phyloP scores from a whole-genome alignment of 805 yeast genomes.

The Pichia deserticola region DNA sequence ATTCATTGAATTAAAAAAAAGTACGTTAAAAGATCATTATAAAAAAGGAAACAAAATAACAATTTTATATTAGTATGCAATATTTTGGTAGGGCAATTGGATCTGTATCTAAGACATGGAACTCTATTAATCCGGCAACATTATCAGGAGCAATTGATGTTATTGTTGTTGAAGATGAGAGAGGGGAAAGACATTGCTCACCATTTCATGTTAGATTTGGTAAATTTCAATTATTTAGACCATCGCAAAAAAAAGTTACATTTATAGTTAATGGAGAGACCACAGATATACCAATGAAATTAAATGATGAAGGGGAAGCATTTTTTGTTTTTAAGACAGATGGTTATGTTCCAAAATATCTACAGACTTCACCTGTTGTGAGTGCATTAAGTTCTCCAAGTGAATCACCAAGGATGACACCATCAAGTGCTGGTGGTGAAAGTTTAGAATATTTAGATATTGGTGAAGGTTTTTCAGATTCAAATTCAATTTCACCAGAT shows the following conservation, averaged over 20 bases:
- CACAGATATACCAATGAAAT: constrained; percentile 86
- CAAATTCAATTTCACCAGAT: background rate
- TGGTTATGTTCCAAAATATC: constrained; percentile 62
- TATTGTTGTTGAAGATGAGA: constrained; percentile 84
- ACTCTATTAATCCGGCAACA: constrained; percentile 93
- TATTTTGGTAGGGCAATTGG: constrained; percentile 95
- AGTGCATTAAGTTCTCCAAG: constrained; percentile 60
- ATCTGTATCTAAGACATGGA: constrained; percentile 94
- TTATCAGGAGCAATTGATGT: constrained; percentile 96
- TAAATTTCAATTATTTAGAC: constrained; percentile 83
- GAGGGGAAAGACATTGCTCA: constrained; percentile 67
- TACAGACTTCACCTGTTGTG: constrained; percentile 81
- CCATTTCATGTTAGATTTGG: constrained; percentile 98
- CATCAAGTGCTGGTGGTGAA: constrained; percentile 16
- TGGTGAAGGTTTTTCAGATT: constrained; percentile 24
- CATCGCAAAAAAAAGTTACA: constrained; percentile 91
- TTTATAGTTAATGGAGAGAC: constrained; percentile 76
- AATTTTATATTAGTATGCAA: constrained; percentile 50
- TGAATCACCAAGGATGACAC: constrained; percentile 22
- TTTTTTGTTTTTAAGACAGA: constrained; percentile 90
- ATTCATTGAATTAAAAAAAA: too few species aligned
- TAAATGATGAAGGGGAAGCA: constrained; percentile 97
- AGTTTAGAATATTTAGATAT: constrained; percentile 49
- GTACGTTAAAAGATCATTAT: too few species aligned
- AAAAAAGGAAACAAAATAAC: background rate